A percentile compares a stretch with the other conserved stretches of the same genome.
These are phyloP conservation scores for Termitomyces bulborhizus DNA, from an alignment of 768 basidiomycete genomes.

Conservation along the genomic window DNA sequence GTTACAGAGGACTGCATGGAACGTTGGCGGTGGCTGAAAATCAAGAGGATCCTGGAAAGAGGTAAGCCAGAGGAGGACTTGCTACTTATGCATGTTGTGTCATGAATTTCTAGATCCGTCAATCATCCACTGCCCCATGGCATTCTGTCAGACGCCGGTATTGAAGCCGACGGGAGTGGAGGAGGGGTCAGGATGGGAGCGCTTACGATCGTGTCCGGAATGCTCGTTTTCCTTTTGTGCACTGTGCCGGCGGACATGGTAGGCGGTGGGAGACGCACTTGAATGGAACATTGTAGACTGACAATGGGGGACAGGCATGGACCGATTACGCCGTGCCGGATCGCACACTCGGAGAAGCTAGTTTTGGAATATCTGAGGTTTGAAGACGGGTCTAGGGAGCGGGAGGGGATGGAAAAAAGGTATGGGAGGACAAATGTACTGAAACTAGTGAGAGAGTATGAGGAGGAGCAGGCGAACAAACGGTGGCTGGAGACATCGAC, in stretches of 20 bases:
- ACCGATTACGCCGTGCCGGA: slow-evolving; percentile 62
- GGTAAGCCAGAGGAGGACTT: slow-evolving; percentile 33
- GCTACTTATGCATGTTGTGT: neutral
- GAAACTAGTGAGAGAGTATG: slow-evolving; percentile 52
- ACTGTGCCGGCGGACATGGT: slow-evolving; percentile 81
- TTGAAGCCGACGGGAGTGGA: slow-evolving; percentile 43
- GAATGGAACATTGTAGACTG: slow-evolving; percentile 5
- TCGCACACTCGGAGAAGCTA: slow-evolving; percentile 59
- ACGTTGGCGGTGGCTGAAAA: slow-evolving; percentile 75
- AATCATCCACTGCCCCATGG: slow-evolving; percentile 75
- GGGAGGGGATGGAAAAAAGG: slow-evolving; percentile 48
- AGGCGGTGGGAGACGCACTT: slow-evolving; percentile 10
- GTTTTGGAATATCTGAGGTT: slow-evolving; percentile 61
- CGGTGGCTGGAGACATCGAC: slow-evolving; percentile 69
- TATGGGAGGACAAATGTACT: slow-evolving; percentile 59
- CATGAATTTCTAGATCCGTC: slow-evolving; percentile 52
- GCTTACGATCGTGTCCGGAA: slow-evolving; percentile 61
- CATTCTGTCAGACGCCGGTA: slow-evolving; percentile 77
- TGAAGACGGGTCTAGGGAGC: slow-evolving; percentile 43
- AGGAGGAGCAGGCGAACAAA: slow-evolving; percentile 72
- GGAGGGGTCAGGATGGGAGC: slow-evolving; percentile 63
- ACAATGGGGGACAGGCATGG: slow-evolving; percentile 60
- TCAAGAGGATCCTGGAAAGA: slow-evolving; percentile 66
- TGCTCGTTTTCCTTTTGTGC: slow-evolving; percentile 82
- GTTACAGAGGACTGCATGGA: slow-evolving; percentile 57